Conservation (phyloP, 345 rosid species). For the Pistacia atlantica region DNA sequence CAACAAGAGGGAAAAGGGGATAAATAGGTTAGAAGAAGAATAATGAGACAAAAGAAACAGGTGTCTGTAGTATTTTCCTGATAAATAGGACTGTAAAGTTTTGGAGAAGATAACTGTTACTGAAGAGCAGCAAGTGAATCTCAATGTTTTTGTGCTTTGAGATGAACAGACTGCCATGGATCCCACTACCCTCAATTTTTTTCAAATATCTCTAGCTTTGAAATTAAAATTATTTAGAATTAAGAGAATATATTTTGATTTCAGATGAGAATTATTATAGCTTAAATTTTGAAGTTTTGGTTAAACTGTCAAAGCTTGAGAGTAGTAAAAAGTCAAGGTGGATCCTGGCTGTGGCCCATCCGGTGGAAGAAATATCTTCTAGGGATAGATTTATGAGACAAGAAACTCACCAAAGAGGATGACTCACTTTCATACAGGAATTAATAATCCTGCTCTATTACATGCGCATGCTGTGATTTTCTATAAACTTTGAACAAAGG, state of each 20-base stretch:
- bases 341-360: neutral
- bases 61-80: neutral
- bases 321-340: neutral
- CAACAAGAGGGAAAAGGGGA: neutral
- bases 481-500: neutral
- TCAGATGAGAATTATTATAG: neutral
- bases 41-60: neutral
- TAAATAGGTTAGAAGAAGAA: neutral
- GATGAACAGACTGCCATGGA: neutral
- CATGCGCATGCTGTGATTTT: neutral
- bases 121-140: neutral
- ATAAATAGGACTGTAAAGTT: neutral
- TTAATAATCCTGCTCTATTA: neutral
- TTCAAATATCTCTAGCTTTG: neutral
- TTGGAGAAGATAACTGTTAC: constrained; percentile 6
- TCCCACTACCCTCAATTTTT: neutral
- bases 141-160: neutral
- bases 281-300: too few relatives aligned
- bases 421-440: neutral
- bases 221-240: neutral
- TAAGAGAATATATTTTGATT: neutral
- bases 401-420: neutral
- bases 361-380: neutral
- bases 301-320: neutral
- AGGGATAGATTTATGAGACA: neutral